Evolutionary conservation across 1,284 basidiomycete genomes (phyloP).

Genomic region (Marasmius tenuissimus): DNA sequence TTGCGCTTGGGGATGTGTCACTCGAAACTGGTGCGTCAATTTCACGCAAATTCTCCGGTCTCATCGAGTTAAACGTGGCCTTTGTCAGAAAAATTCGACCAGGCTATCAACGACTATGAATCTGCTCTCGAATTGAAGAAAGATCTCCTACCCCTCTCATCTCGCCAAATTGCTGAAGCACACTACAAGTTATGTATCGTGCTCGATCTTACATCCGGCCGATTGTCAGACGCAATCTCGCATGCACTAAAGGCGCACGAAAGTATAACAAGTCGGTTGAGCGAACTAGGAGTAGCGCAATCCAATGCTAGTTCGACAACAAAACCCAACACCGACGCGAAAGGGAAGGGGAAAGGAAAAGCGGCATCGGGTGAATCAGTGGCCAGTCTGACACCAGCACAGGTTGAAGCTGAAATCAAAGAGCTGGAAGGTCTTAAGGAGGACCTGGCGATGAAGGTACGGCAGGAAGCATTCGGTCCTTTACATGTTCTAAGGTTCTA

Average conservation of each 20-base stretch:
- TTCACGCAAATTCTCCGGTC: neutral
- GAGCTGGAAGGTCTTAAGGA: conserved; percentile 75
- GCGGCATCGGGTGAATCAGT: conserved; percentile 52
- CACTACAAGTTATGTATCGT: conserved; percentile 91
- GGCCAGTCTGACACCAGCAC: conserved; percentile 59
- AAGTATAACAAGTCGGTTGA: conserved; percentile 70
- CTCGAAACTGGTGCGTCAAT: conserved; percentile 76
- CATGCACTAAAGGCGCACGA: conserved; percentile 79
- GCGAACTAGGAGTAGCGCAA: conserved; percentile 49
- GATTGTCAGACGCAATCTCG: conserved; percentile 74
- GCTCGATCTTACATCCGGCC: conserved; percentile 81
- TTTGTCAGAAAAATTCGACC: conserved; percentile 84
- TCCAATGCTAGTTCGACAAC: conserved; percentile 12
- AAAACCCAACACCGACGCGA: conserved; percentile 41
- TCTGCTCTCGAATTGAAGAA: conserved; percentile 71
- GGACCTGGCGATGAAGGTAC: conserved; percentile 81
- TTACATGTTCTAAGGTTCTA: neutral
- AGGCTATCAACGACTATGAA: conserved; percentile 83
- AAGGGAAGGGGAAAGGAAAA: conserved; percentile 68
- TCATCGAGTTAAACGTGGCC: conserved; percentile 5
- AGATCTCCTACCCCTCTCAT: conserved; percentile 71
- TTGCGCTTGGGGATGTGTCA: conserved; percentile 84
- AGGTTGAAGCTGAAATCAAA: conserved; percentile 75
- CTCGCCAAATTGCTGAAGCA: conserved; percentile 84
- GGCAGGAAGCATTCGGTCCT: conserved; percentile 2